Conservation (phyloP, 2,329 filamentous ascomycete genomes). For the Pseudocercospora musae region DNA sequence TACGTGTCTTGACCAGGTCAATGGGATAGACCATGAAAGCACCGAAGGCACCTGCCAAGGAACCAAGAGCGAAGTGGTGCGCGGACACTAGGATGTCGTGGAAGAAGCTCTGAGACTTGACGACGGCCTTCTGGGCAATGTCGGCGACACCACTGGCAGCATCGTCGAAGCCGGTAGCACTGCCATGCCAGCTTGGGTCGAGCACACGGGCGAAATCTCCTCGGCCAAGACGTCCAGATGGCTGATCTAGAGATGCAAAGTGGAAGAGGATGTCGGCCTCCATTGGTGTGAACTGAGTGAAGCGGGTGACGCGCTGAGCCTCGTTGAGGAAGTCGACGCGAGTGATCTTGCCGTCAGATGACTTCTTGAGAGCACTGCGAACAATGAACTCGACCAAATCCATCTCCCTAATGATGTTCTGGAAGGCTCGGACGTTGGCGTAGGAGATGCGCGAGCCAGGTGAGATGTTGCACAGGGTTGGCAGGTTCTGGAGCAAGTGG, state of each 20-base stretch:
- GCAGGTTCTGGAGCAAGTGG: conserved; percentile 85
- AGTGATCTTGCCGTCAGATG: conserved; percentile 86
- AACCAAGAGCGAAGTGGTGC: conserved; percentile 88
- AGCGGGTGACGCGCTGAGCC: conserved; percentile 84
- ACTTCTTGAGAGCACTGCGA: conserved; percentile 79
- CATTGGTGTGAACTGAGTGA: conserved; percentile 96
- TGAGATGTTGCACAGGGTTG: conserved; percentile 92
- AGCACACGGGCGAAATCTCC: conserved; percentile 91
- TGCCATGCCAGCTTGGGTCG: conserved; percentile 81
- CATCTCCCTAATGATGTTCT: conserved; percentile 97
- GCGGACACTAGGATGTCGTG: conserved; percentile 68
- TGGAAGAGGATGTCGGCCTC: conserved; percentile 98
- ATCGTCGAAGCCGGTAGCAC: conserved; percentile 42
- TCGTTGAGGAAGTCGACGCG: conserved; percentile 92
- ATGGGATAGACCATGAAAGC: conserved; percentile 99
- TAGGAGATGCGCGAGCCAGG: conserved; percentile 92
- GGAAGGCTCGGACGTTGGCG: conserved; percentile 94
- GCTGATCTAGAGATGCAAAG: conserved; percentile 89
- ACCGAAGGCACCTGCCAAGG: conserved; percentile 89
- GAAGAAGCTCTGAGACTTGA: conserved; percentile 57
- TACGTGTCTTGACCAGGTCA: conserved; percentile 94
- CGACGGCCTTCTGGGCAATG: conserved; percentile 52
- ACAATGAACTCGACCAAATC: conserved; percentile 93
- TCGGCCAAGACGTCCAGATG: conserved; percentile 77
- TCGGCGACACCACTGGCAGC: conserved; percentile 48